Evolutionary conservation across 805 yeast species (phyloP).

Genomic region (Myxozyma geophila): DNA sequence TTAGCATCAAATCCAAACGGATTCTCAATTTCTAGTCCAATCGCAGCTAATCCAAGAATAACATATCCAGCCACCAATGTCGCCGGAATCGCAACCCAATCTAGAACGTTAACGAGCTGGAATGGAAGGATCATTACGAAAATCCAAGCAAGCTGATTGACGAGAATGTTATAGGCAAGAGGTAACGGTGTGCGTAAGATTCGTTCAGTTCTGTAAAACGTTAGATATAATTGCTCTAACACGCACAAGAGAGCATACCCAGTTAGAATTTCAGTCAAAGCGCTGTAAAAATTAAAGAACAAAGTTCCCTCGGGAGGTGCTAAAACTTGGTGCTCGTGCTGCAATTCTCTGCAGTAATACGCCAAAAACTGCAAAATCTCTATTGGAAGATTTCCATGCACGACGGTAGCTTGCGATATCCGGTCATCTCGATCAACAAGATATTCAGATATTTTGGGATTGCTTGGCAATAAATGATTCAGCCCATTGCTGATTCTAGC

Average conservation of each 20-base stretch:
- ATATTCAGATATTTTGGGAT: conserved; percentile 27
- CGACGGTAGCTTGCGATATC: conserved; percentile 30
- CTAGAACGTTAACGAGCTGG: conserved; percentile 29
- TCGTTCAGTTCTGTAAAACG: conserved; percentile 25
- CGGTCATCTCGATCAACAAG: conserved; percentile 34
- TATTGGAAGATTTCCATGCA: conserved; percentile 35
- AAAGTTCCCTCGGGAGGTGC: conserved; percentile 22
- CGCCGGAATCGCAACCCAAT: conserved; percentile 37
- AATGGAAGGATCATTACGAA: conserved; percentile 35
- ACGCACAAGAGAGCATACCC: conserved; percentile 13
- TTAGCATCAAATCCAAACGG: conserved; percentile 37
- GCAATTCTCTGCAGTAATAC: conserved; percentile 28
- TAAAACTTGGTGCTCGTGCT: conserved; percentile 14
- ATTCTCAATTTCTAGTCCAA: conserved; percentile 36
- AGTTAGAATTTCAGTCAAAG: conserved; percentile 29
- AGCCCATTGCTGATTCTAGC: conserved; percentile 6
- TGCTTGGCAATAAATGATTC: conserved; percentile 13
- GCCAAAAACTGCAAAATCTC: conserved; percentile 31
- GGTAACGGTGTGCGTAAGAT: conserved; percentile 36
- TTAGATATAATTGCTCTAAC: background rate
- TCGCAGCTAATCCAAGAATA: conserved; percentile 36
- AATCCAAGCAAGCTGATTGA: conserved; percentile 36
- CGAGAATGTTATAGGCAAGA: conserved; percentile 34
- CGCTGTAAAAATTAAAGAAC: conserved; percentile 14
- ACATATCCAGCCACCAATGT: conserved; percentile 34